Conservation (phyloP, 768 basidiomycete genomes). For the Podaxis pistillaris region DNA sequence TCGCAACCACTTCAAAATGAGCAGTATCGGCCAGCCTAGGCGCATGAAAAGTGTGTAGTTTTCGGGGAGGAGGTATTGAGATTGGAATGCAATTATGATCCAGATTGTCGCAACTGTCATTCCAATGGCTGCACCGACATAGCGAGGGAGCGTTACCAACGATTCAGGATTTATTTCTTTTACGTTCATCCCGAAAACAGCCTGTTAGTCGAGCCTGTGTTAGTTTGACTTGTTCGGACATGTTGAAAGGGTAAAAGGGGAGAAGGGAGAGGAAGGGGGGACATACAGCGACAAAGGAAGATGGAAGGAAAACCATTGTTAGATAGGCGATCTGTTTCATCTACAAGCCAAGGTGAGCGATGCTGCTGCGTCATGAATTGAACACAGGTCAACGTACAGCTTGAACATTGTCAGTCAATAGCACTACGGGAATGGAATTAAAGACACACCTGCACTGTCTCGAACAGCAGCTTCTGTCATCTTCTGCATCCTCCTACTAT, state of each 20-base stretch:
- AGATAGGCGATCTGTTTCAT: conserved; percentile 45
- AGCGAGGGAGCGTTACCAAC: conserved; percentile 40
- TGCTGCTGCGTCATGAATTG: background rate
- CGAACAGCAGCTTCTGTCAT: conserved; percentile 43
- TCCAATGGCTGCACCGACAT: conserved; percentile 39
- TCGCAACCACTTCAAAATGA: conserved; percentile 11
- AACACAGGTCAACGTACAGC: background rate
- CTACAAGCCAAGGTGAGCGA: conserved; percentile 12
- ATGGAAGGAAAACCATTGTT: conserved; percentile 49
- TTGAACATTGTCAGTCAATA: background rate
- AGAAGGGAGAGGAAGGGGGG: background rate
- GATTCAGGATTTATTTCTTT: conserved; percentile 35
- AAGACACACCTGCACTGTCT: conserved; percentile 29
- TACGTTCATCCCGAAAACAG: conserved; percentile 40
- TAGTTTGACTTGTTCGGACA: background rate
- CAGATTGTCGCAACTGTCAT: conserved; percentile 53
- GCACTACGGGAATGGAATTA: background rate
- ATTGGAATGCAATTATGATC: conserved; percentile 55
- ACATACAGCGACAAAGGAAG: conserved; percentile 37
- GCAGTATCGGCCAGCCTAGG: conserved; percentile 34
- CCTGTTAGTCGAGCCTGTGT: conserved; percentile 19
- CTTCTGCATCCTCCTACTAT: conserved; percentile 42
- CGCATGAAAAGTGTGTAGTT: conserved; percentile 28
- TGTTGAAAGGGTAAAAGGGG: background rate
- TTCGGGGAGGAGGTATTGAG: conserved; percentile 33